phyloP scores from a whole-genome alignment of 2,329 filamentous ascomycete genomes.

The Trichoderma gracile region DNA sequence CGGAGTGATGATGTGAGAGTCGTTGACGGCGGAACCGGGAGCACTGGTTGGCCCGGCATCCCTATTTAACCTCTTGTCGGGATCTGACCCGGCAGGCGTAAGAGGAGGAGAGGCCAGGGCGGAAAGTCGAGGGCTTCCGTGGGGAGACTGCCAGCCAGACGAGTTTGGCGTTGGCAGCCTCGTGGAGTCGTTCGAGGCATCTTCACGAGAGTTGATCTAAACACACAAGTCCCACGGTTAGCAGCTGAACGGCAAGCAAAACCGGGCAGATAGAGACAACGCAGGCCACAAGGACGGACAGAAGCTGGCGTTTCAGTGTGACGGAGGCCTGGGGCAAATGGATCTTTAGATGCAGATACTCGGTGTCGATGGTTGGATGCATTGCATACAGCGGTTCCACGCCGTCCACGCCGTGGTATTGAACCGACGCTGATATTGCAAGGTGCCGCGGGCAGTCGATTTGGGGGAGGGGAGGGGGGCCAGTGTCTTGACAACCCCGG shows the following conservation, averaged over 20 bases:
- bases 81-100: conserved; percentile 75
- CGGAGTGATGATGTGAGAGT: conserved; percentile 61
- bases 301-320: background rate
- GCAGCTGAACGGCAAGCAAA: conserved; percentile 28
- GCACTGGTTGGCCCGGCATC: conserved; percentile 38
- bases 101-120: conserved; percentile 85
- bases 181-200: conserved; percentile 60
- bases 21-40: conserved; percentile 41
- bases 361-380: conserved; percentile 3
- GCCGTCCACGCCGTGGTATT: background rate
- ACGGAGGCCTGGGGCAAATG: background rate
- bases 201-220: conserved; percentile 62
- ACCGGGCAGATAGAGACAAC: conserved; percentile 10
- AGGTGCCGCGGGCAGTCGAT: background rate
- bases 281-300: conserved; percentile 5
- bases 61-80: conserved; percentile 37
- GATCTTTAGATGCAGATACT: conserved; percentile 4
- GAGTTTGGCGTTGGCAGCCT: conserved; percentile 65
- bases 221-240: conserved; percentile 32
- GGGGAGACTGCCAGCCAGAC: conserved; percentile 65
- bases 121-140: conserved; percentile 65
- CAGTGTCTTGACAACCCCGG: too few species aligned
- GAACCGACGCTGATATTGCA: background rate
- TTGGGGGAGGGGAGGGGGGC: too few species aligned
- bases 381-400: background rate